A percentile compares a stretch with the other conserved stretches of the same genome.
These are phyloP conservation scores for Nemania diffusa DNA, from an alignment of 2,329 filamentous ascomycete species.

Conservation along the genomic window DNA sequence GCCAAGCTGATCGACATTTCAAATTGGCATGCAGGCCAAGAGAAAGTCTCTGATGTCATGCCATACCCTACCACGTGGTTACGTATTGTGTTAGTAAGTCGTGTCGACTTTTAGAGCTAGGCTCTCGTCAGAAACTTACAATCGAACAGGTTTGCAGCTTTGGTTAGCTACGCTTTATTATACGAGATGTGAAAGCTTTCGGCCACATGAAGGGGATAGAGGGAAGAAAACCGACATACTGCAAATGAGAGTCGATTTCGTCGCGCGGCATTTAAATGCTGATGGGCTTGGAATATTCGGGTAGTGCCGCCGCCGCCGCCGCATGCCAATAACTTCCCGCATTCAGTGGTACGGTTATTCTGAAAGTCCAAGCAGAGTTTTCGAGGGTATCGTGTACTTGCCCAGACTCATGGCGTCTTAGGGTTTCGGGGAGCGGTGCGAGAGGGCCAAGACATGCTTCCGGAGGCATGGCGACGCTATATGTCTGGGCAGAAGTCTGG, in stretches of 20 bases:
- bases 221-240: neutral
- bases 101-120: neutral
- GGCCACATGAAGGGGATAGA: neutral
- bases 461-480: neutral
- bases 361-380: neutral
- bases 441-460: neutral
- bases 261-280: neutral
- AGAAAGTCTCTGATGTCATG: conserved; percentile 6
- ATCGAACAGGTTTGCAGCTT: neutral
- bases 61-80: neutral
- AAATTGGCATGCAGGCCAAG: conserved; percentile 20
- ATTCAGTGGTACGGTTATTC: neutral
- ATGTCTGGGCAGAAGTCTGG: neutral
- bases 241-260: neutral
- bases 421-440: neutral
- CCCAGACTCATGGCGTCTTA: neutral
- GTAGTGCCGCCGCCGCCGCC: neutral
- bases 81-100: conserved; percentile 15
- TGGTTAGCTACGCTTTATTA: neutral
- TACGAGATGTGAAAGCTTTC: neutral
- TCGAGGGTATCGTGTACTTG: neutral
- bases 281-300: neutral
- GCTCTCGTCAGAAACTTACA: neutral
- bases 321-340: neutral
- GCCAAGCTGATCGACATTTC: conserved; percentile 27